Evolutionary conservation across 1,284 basidiomycete genomes (phyloP).

Genomic region (Gomphus bonarii): DNA sequence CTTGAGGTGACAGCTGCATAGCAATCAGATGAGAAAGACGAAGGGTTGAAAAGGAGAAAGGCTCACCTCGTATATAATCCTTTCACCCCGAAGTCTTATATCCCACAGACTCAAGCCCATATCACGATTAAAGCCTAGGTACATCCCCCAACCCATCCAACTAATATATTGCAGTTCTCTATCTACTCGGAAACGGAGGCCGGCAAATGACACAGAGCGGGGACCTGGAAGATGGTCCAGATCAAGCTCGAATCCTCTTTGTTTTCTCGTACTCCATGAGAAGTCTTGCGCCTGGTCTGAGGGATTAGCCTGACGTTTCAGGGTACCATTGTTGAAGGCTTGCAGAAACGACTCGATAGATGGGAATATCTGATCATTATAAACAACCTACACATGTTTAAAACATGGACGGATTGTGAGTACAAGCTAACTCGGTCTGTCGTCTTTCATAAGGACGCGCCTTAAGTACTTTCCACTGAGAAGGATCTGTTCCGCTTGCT

Average conservation of each 20-base stretch:
- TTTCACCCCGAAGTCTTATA: slow-evolving; percentile 47
- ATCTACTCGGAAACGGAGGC: slow-evolving; percentile 49
- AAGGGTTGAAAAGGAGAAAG: not conserved
- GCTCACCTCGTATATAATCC: slow-evolving; percentile 54
- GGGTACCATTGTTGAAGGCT: slow-evolving; percentile 43
- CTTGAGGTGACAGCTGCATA: slow-evolving; percentile 41
- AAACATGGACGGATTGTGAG: not conserved
- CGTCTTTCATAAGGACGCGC: slow-evolving; percentile 18
- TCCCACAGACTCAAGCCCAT: slow-evolving; percentile 63
- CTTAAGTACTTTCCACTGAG: slow-evolving; percentile 41
- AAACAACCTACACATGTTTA: slow-evolving; percentile 36
- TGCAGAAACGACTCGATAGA: slow-evolving; percentile 36
- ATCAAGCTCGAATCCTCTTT: slow-evolving; percentile 32
- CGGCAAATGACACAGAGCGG: slow-evolving; percentile 45
- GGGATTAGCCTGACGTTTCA: slow-evolving; percentile 30
- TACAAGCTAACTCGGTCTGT: not conserved
- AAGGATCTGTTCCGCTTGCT: slow-evolving; percentile 41
- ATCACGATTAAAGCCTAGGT: slow-evolving; percentile 52
- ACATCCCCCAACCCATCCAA: slow-evolving; percentile 59
- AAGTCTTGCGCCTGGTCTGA: slow-evolving; percentile 22
- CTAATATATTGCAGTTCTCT: slow-evolving; percentile 40
- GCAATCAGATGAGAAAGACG: not conserved
- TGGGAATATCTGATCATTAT: slow-evolving; percentile 47
- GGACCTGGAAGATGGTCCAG: slow-evolving; percentile 55
- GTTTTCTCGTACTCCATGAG: slow-evolving; percentile 40